A percentile compares a stretch with the other conserved stretches of the same genome.
These are phyloP conservation scores for Alternaria sp. DNA, from an alignment of 2,329 filamentous ascomycete species.

Conservation along the genomic window DNA sequence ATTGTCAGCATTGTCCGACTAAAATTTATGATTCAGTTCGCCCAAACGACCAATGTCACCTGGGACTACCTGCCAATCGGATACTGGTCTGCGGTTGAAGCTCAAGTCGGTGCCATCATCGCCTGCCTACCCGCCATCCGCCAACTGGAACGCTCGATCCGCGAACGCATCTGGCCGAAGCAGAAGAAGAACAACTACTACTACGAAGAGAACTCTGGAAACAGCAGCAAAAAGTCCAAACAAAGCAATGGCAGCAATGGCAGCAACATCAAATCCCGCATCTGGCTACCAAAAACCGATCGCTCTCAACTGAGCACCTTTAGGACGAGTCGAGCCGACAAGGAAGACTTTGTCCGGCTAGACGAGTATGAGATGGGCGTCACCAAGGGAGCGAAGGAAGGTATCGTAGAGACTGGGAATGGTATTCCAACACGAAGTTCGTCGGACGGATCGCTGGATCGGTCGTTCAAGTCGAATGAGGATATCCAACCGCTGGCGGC, in stretches of 20 bases:
- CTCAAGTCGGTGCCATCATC: slow-evolving; percentile 38
- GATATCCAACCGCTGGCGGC: neutral
- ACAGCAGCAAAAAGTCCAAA: neutral
- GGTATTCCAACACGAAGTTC: neutral
- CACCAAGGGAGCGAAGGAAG: neutral
- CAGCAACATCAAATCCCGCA: neutral
- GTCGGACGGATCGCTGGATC: slow-evolving; percentile 2
- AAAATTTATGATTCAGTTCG: slow-evolving; percentile 55
- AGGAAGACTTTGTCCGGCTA: slow-evolving; percentile 8
- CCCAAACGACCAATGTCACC: slow-evolving; percentile 52
- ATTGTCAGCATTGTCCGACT: slow-evolving; percentile 57
- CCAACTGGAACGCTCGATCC: slow-evolving; percentile 17
- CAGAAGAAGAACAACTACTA: neutral
- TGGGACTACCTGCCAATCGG: slow-evolving; percentile 45
- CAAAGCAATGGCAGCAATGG: neutral
- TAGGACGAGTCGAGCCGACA: neutral
- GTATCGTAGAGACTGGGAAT: neutral
- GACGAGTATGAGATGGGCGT: slow-evolving; percentile 5
- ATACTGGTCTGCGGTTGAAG: slow-evolving; percentile 42
- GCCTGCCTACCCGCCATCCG: slow-evolving; percentile 33
- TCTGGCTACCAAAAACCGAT: neutral
- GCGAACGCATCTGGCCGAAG: slow-evolving; percentile 9
- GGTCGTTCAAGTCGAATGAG: neutral
- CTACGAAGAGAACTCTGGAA: neutral
- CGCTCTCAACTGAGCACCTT: slow-evolving; percentile 3